Percentiles rank a stretch among this genome's conserved stretches.
phyloP scores from a whole-genome alignment of 1,284 basidiomycete species.

The Ustilago nuda region DNA sequence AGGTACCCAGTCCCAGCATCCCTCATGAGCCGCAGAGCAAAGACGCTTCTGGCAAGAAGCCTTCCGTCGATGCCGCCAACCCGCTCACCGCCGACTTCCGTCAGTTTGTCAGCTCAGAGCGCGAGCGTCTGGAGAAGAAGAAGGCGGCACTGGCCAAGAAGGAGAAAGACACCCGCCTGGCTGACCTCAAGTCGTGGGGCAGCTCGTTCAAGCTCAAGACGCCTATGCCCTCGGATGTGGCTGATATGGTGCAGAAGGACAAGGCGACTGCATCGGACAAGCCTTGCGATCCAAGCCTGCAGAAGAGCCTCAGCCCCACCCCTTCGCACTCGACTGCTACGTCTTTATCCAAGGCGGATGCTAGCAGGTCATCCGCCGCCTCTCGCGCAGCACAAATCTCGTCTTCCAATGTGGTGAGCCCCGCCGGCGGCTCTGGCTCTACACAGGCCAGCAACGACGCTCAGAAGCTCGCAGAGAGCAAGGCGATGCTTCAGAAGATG shows the following conservation, averaged over 20 bases:
- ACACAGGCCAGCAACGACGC: constrained; percentile 27
- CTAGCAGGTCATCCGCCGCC: constrained; percentile 28
- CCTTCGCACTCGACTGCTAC: constrained; percentile 37
- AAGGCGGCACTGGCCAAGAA: constrained; percentile 88
- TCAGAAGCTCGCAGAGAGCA: constrained; percentile 53
- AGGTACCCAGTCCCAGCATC: constrained; percentile 48
- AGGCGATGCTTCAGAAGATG: constrained; percentile 70
- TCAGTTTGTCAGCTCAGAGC: constrained; percentile 64
- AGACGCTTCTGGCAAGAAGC: constrained; percentile 34
- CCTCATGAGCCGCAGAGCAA: constrained; percentile 25
- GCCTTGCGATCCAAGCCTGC: constrained; percentile 58
- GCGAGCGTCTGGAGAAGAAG: constrained; percentile 77
- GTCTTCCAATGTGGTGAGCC: constrained; percentile 32
- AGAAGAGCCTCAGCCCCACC: constrained; percentile 60
- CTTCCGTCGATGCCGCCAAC: constrained; percentile 38
- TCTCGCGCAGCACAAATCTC: constrained; percentile 32
- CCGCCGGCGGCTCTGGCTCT: constrained; percentile 32
- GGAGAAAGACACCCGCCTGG: constrained; percentile 91
- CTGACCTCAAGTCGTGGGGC: constrained; percentile 91
- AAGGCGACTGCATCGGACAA: constrained; percentile 58
- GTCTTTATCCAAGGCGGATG: constrained; percentile 25
- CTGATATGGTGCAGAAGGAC: constrained; percentile 73
- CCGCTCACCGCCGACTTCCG: constrained; percentile 64
- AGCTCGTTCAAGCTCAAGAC: constrained; percentile 95
- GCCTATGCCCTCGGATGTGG: constrained; percentile 91